These are phyloP conservation scores for Colletotrichum brevisporum DNA, from an alignment of 2,329 filamentous ascomycete genomes.

Conservation along the genomic window DNA sequence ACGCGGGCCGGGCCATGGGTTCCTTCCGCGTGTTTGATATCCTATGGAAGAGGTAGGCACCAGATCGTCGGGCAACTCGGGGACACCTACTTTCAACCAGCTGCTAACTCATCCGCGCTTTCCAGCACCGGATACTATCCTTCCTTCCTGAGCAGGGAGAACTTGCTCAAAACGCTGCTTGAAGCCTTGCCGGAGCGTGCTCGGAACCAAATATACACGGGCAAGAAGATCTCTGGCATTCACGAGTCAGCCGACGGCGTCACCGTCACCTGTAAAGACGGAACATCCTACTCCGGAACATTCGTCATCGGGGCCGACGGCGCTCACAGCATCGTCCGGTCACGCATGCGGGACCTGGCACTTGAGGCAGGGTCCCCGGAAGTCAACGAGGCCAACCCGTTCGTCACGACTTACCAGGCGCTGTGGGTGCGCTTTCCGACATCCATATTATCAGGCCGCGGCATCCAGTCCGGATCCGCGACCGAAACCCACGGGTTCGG, in stretches of 20 bases:
- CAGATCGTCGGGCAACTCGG: neutral
- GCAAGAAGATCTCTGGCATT: conserved; percentile 45
- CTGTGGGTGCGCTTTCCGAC: conserved; percentile 42
- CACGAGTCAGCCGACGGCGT: conserved; percentile 44
- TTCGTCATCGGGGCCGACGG: conserved; percentile 60
- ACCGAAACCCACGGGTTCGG: conserved; percentile 40
- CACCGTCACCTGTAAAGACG: conserved; percentile 51
- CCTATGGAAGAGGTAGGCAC: neutral
- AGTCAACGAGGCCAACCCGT: conserved; percentile 29
- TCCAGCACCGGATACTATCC: conserved; percentile 44
- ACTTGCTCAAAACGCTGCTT: conserved; percentile 50
- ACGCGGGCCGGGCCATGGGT: neutral
- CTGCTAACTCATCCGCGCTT: neutral
- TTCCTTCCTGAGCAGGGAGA: conserved; percentile 50
- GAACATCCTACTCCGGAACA: conserved; percentile 50
- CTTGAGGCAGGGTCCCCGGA: neutral
- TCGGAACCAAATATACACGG: conserved; percentile 46
- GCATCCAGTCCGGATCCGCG: conserved; percentile 16
- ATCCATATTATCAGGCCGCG: conserved; percentile 4
- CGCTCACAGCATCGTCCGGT: conserved; percentile 53
- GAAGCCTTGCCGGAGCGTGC: conserved; percentile 43
- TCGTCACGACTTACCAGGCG: conserved; percentile 43
- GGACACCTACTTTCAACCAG: neutral
- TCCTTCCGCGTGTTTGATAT: neutral
- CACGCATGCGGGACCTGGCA: conserved; percentile 46